These are phyloP conservation scores for Dysphania ambrosioides DNA, from an alignment of 148 eudicot genomes.

Conservation along the genomic window DNA sequence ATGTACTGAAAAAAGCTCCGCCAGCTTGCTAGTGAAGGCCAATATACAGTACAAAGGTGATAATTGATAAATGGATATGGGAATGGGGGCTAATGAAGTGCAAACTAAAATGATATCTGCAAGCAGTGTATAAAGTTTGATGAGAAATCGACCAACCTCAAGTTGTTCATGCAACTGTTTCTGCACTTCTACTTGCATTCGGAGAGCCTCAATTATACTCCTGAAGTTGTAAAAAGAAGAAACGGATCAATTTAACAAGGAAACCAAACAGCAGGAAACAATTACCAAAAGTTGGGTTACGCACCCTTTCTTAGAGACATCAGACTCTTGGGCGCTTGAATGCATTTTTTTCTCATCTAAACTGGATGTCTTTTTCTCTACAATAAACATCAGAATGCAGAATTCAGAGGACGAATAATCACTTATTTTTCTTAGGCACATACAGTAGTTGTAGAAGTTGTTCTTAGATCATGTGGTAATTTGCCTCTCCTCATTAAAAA, in stretches of 20 bases:
- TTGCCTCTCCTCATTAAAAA: not conserved
- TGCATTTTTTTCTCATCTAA: slow-evolving; percentile 30
- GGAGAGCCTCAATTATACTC: slow-evolving; percentile 35
- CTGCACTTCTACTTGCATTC: slow-evolving; percentile 47
- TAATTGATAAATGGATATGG: not conserved
- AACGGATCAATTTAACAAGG: not conserved
- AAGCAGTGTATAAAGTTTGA: not conserved
- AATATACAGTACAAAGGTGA: not conserved
- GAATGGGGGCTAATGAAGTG: not conserved
- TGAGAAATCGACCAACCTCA: slow-evolving; percentile 26
- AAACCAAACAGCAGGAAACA: not conserved
- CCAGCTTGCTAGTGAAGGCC: not conserved
- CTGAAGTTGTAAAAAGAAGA: not conserved
- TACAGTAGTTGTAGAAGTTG: not conserved
- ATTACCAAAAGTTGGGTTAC: slow-evolving; percentile 6
- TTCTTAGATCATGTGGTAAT: too few species aligned
- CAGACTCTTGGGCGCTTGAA: slow-evolving; percentile 23
- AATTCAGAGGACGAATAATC: not conserved
- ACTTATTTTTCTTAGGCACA: not conserved
- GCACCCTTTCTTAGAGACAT: slow-evolving; percentile 31
- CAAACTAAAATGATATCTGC: not conserved
- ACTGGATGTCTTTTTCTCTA: slow-evolving; percentile 28
- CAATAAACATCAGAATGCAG: not conserved
- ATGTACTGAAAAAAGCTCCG: not conserved
- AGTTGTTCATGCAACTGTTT: slow-evolving; percentile 48